Conservation (phyloP, 768 basidiomycete species). For the Leccinum subgranulosum region DNA sequence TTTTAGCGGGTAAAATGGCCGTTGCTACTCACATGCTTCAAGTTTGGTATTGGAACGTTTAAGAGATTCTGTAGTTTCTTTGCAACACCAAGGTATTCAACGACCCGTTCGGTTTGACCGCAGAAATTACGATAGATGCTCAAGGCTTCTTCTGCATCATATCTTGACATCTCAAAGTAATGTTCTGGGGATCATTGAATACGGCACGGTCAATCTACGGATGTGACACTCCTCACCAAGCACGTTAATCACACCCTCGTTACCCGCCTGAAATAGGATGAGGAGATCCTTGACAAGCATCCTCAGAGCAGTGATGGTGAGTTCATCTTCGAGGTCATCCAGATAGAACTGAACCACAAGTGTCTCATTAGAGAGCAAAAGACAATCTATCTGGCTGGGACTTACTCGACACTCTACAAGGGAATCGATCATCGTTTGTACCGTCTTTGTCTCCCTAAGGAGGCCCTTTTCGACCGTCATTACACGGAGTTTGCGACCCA, state of each 20-base stretch:
- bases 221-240: constrained; percentile 51
- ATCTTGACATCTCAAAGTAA: constrained; percentile 97
- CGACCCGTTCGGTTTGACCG: constrained; percentile 86
- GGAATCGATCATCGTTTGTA: constrained; percentile 87
- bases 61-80: constrained; percentile 90
- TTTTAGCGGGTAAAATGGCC: not conserved
- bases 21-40: constrained; percentile 70
- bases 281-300: constrained; percentile 97
- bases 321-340: constrained; percentile 89
- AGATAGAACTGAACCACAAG: constrained; percentile 71
- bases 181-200: constrained; percentile 56
- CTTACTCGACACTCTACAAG: constrained; percentile 85
- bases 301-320: constrained; percentile 81
- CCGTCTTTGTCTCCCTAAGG: constrained; percentile 85
- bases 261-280: constrained; percentile 92
- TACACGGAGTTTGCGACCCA: constrained; percentile 79
- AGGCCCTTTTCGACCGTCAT: constrained; percentile 97
- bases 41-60: constrained; percentile 90
- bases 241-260: constrained; percentile 88
- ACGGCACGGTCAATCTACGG: constrained; percentile 11
- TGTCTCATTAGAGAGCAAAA: not conserved
- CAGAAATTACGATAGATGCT: constrained; percentile 92
- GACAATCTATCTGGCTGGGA: constrained; percentile 8
- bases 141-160: constrained; percentile 86
- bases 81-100: constrained; percentile 89